Base-by-base conservation (phyloP, 768 basidiomycete species). In the Xerocomellus intermedius region DNA sequence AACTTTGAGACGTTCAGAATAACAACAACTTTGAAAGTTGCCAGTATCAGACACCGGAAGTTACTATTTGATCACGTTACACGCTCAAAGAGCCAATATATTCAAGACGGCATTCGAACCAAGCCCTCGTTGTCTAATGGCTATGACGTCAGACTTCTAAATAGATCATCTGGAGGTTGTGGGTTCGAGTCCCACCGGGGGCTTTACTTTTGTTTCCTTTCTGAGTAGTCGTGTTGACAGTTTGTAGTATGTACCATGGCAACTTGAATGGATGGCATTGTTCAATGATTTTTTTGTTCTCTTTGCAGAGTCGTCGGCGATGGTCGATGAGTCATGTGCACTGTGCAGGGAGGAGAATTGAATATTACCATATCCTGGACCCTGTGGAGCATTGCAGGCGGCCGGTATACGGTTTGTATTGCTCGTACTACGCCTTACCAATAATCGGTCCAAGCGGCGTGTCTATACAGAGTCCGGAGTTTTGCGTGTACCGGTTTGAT, bases 141-240 rank as follows among this genome's bases (percentile, higher is more conserved):
- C 77, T 85, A 88, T 88, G 86, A 87, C 86, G 86, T 87, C 86
- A 88, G 86, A 88, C 86, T 88, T 88, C 86, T 88, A 85, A 54
- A 81, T 78, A 82, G 85, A 84, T 81, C 80, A 58, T 87, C 86
- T 87, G 86, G 84, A 87, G 86, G 85, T 82, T 88, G 85, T 82
- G 85, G 80, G 86, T 88, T 88, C 86, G 86, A 88, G 78, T 87
- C 86, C 80, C 85, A 83, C 84, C 82, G 80, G 85, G 86, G 85
- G 86, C 84, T 81, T 49, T 53, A 9, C 10, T 63, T 64, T 61
- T 66, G 14, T 59, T 59, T 55, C 51, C 44, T 33, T 57, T 56
- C n/a, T 24, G 19, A 37, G 48, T 6, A 39, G 8, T 30, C 14
- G 19, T 32, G 2, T 24, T 38, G 37, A 17, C 36, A 7, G 36